Base-by-base conservation (phyloP, 805 yeast species). In the Tetrapisispora iriomotensis region DNA sequence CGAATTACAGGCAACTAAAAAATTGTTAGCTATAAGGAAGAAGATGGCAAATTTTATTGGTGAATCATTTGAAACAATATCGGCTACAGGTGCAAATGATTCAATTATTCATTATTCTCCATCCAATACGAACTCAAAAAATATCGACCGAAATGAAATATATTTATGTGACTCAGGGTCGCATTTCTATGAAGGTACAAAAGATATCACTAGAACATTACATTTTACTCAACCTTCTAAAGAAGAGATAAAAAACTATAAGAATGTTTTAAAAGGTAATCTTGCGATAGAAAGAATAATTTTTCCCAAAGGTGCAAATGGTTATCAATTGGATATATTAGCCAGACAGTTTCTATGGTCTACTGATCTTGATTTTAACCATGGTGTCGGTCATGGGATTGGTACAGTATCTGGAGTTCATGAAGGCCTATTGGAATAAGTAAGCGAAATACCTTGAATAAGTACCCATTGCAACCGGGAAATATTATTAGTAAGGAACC, bases 381-480 rank as follows among this genome's bases (percentile, higher is more conserved):
- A 90, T 61, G 97, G 97, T 8, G 85, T 96, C 0, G 96, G 97
- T 1, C 98, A 90, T 61, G 98, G 98, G 4, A 82, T 90, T 13
- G 97, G 96, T 2, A 72, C 88, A 17, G 90, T 72, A 56, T 75
- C 94, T 34, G 80, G 82, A 57, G 97, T 90, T 14, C 98, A 90
- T 58, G 96, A 92, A 54, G 90, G 92, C 97, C 97, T 1, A 71
- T 90, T 40, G 94, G 88, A 12, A 76, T 90, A 42, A 83, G 82
- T 42, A 66, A 58, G 54, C 67, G 70, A 51, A 60, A 65, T 18
- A 63, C 70, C 12, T 63, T 73, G 20, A 62, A 66, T 22, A 66
- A 72, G 8, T 72, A 70, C 30, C 76, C 85, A 5, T 58, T 73
- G 36, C 62, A 68, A 39, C 66, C 67, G n/a, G 96, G 96, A 4